phyloP scores from a whole-genome alignment of 495 filamentous ascomycete species.

The Lentithecium fluviatile region DNA sequence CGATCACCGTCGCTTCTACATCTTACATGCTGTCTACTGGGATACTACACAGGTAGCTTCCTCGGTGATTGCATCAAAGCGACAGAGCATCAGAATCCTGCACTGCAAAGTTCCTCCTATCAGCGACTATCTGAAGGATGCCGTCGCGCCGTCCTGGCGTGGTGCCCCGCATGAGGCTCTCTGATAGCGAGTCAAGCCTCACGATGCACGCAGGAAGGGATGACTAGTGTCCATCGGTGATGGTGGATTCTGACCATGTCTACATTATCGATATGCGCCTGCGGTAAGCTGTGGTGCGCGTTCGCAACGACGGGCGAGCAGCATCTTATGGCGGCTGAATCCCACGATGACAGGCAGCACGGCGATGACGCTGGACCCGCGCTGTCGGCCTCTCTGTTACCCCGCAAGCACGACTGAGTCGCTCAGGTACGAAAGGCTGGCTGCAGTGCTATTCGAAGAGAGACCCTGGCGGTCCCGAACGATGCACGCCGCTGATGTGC shows the following conservation, averaged over 20 bases:
- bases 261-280: not conserved
- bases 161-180: not conserved
- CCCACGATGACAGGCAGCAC: not conserved
- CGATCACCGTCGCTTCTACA: too few relatives aligned
- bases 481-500: too few relatives aligned
- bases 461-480: too few relatives aligned
- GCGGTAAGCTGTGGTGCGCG: not conserved
- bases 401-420: not conserved
- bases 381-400: not conserved
- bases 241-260: not conserved
- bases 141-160: too few relatives aligned
- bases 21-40: too few relatives aligned
- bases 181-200: constrained; percentile 2
- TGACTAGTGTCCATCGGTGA: not conserved
- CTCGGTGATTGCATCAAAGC: too few relatives aligned
- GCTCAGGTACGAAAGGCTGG: not conserved
- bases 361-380: not conserved
- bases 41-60: too few relatives aligned
- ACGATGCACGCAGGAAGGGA: not conserved
- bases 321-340: too few relatives aligned
- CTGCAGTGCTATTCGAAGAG: too few relatives aligned
- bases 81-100: too few relatives aligned
- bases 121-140: too few relatives aligned
- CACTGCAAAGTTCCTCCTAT: too few relatives aligned
- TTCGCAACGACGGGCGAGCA: not conserved